Percentiles rank a stretch among this genome's conserved stretches.
Evolutionary conservation across 1,284 basidiomycete species (phyloP).

Genomic region (Phaffia rhodozyma): DNA sequence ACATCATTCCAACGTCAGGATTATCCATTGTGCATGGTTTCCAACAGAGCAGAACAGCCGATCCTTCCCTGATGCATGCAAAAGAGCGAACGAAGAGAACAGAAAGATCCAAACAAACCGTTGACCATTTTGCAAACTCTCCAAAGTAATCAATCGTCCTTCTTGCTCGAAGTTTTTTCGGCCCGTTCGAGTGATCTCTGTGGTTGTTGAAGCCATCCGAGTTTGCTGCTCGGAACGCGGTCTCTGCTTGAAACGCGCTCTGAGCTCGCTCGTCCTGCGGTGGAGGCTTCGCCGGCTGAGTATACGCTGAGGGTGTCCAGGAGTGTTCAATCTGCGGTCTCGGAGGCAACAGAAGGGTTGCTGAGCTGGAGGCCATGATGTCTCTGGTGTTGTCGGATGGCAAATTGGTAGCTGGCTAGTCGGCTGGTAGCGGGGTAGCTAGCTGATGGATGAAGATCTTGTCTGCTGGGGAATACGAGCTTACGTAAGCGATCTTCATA

Average conservation of each 20-base stretch:
- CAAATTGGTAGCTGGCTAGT: too few species aligned
- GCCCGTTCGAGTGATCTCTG: conserved; percentile 48
- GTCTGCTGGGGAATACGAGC: too few species aligned
- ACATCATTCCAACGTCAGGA: conserved; percentile 9
- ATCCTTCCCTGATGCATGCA: not conserved
- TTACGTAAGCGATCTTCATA: too few species aligned
- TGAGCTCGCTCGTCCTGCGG: conserved; percentile 16
- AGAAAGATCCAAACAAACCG: conserved; percentile 44
- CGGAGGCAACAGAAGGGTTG: too few species aligned
- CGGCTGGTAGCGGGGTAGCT: too few species aligned
- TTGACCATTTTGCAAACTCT: conserved; percentile 63
- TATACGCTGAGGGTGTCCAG: too few species aligned
- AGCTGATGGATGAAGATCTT: too few species aligned
- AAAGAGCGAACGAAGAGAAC: conserved; percentile 3
- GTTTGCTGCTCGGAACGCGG: conserved; percentile 4
- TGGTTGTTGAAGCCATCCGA: not conserved
- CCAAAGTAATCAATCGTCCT: conserved; percentile 91
- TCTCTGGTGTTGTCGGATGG: too few species aligned
- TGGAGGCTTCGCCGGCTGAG: conserved; percentile 13
- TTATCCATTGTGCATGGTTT: conserved; percentile 4
- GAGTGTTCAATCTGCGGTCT: too few species aligned
- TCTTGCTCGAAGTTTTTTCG: conserved; percentile 82
- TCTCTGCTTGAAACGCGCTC: conserved; percentile 11
- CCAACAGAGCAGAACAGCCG: conserved; percentile 1
- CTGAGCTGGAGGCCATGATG: too few species aligned